Base-by-base conservation (phyloP, 176 grass and related monocot genomes). In the Neostapfia colusana region DNA sequence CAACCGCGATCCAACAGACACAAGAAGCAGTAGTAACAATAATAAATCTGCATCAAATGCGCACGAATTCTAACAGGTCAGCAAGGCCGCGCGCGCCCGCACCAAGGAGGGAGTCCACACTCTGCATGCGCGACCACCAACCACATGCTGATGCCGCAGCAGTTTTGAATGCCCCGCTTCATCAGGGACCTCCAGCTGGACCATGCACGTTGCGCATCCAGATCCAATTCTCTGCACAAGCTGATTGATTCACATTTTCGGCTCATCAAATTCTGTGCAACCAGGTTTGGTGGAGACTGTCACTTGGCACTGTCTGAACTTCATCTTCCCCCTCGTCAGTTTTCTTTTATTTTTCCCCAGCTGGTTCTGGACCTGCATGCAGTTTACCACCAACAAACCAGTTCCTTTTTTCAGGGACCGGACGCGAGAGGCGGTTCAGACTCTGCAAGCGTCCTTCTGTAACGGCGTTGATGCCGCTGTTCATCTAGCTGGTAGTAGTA, bases 21-120 rank as follows among this genome's bases (percentile, higher is more conserved):
- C n/a, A n/a, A n/a, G n/a, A n/a, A n/a, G n/a, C n/a, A 55, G 18
- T 56, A 49, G 0, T 49, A 23, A 5, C 3, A 9, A 23, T 0
- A 56, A 57, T 24, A 45, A 75, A 75, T 61, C 41, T n/a, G 73
- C 40, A 35, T 46, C 56, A 63, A 63, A 63, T 70, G 24, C 26
- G 21, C 0, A 17, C 18, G 51, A 54, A 54, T 54, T 21, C 18
- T 21, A 54, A 54, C 51, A 54, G 51, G 51, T 54, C 51, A 54
- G 51, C 51, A 21, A n/a, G 6, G 18, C 7, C 7, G 8, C 6
- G 14, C 46, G n/a, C n/a, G n/a, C n/a, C n/a, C n/a, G n/a, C n/a
- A n/a, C n/a, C n/a, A n/a, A n/a, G n/a, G n/a, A n/a, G n/a, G n/a
- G n/a, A n/a, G n/a, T n/a, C n/a, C 6, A 15, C 5, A 51, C 48